A percentile compares a stretch with the other conserved stretches of the same genome.
Evolutionary conservation across 306 rosid genomes (phyloP).

Genomic region (Citrullus amarus): DNA sequence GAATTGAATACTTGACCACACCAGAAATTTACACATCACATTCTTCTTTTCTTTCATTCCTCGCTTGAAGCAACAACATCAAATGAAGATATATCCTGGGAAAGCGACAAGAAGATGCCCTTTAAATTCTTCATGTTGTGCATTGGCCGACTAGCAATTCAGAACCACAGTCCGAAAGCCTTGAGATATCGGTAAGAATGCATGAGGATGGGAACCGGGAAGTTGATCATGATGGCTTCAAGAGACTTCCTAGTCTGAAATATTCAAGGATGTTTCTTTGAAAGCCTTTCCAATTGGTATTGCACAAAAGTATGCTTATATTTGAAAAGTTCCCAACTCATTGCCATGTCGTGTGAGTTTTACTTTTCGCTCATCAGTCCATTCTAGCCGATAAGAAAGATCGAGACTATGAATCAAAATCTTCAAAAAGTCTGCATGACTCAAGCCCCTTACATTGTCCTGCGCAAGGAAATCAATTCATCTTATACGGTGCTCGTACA

Average conservation of each 20-base stretch:
- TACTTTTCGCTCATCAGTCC: conserved; percentile 59
- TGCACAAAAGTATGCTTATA: conserved; percentile 13
- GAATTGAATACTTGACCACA: neutral
- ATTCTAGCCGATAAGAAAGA: conserved; percentile 70
- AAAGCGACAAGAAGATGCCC: neutral
- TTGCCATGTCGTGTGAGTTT: conserved; percentile 56
- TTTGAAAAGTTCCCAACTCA: conserved; percentile 48
- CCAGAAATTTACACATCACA: neutral
- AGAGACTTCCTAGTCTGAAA: neutral
- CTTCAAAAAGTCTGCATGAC: conserved; percentile 55
- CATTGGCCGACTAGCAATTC: neutral
- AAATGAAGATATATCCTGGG: neutral
- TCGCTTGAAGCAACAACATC: neutral
- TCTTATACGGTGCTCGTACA: neutral
- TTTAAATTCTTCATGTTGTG: neutral
- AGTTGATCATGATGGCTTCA: neutral
- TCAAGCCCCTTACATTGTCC: conserved; percentile 43
- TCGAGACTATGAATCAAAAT: conserved; percentile 73
- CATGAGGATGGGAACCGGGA: neutral
- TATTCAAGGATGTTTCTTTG: conserved; percentile 2
- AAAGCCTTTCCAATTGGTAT: neutral
- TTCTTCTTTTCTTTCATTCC: neutral
- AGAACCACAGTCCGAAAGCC: neutral
- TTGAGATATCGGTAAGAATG: neutral
- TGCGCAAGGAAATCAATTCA: conserved; percentile 16